A percentile compares a stretch with the other conserved stretches of the same genome.
Evolutionary conservation across 2,329 filamentous ascomycete species (phyloP).

Genomic region (Chrysoporthe cubensis): DNA sequence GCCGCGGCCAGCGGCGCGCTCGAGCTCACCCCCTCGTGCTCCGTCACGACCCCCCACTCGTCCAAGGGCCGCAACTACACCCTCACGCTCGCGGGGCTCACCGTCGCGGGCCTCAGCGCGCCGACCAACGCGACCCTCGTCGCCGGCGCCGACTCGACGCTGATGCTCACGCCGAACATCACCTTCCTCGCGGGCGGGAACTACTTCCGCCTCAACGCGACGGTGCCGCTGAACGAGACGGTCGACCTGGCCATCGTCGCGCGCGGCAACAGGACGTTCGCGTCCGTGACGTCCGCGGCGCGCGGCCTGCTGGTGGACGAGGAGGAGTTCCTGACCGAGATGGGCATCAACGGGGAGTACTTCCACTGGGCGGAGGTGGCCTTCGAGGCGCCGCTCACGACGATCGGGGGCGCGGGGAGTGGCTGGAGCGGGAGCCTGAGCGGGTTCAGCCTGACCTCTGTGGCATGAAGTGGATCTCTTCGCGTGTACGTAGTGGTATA

Average conservation of each 20-base stretch:
- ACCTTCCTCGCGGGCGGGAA: conserved; percentile 42
- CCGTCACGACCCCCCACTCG: conserved; percentile 49
- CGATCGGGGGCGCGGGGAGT: conserved; percentile 40
- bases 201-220: conserved; percentile 42
- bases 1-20: conserved; percentile 35
- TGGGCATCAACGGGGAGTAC: conserved; percentile 46
- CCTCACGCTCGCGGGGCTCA: conserved; percentile 47
- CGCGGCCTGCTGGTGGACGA: conserved; percentile 30
- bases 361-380: conserved; percentile 49
- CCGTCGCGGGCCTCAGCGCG: conserved; percentile 37
- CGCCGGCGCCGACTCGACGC: conserved; percentile 47
- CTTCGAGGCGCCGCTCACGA: conserved; percentile 48
- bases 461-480: conserved; percentile 11
- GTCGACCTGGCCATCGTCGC: conserved; percentile 38
- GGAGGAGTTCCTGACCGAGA: conserved; percentile 46
- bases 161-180: conserved; percentile 45
- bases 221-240: conserved; percentile 37
- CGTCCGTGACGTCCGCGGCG: conserved; percentile 22
- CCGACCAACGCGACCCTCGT: conserved; percentile 45
- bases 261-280: conserved; percentile 40
- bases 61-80: conserved; percentile 63
- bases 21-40: conserved; percentile 43
- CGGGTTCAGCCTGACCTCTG: conserved; percentile 36
- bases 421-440: conserved; percentile 41
- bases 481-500: not conserved